phyloP scores from a whole-genome alignment of 2,329 filamentous ascomycete genomes.

The Lachnellula hyalina region DNA sequence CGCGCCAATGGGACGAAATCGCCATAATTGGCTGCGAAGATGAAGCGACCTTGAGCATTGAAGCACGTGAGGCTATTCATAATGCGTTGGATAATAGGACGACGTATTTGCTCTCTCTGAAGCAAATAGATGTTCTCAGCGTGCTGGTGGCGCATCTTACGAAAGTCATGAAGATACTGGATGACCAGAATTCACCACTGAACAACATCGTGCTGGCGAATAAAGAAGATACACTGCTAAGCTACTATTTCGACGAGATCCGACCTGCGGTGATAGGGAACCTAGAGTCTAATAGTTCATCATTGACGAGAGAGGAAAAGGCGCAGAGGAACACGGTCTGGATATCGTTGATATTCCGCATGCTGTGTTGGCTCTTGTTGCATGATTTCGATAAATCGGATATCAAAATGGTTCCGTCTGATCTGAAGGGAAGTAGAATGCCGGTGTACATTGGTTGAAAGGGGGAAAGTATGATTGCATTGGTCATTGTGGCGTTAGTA shows the following conservation, averaged over 20 bases:
- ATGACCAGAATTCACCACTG: conserved; percentile 34
- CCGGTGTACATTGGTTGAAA: conserved; percentile 43
- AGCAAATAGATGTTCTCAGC: conserved; percentile 20
- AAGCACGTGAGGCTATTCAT: conserved; percentile 26
- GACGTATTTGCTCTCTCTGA: conserved; percentile 16
- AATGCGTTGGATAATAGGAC: conserved; percentile 23
- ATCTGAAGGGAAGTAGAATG: conserved; percentile 47
- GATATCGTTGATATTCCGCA: conserved; percentile 49
- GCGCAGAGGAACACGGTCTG: conserved; percentile 38
- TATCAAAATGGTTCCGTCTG: conserved; percentile 47
- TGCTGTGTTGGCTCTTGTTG: conserved; percentile 52
- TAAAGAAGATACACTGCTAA: conserved; percentile 46
- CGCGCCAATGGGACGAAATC: conserved; percentile 17
- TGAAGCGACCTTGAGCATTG: conserved; percentile 20
- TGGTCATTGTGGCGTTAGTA: conserved; percentile 53
- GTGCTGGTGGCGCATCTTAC: conserved; percentile 26
- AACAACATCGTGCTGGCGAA: conserved; percentile 38
- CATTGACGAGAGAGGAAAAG: conserved; percentile 6
- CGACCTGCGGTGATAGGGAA: conserved; percentile 37
- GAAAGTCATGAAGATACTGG: conserved; percentile 39
- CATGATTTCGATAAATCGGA: conserved; percentile 52
- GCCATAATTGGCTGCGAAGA: conserved; percentile 12
- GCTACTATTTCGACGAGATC: conserved; percentile 46
- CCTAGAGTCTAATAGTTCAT: conserved; percentile 23
- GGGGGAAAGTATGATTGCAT: conserved; percentile 47